Percentiles rank a stretch among this genome's conserved stretches.
phyloP scores from a whole-genome alignment of 345 rosid species.

The Pistacia integerrima region DNA sequence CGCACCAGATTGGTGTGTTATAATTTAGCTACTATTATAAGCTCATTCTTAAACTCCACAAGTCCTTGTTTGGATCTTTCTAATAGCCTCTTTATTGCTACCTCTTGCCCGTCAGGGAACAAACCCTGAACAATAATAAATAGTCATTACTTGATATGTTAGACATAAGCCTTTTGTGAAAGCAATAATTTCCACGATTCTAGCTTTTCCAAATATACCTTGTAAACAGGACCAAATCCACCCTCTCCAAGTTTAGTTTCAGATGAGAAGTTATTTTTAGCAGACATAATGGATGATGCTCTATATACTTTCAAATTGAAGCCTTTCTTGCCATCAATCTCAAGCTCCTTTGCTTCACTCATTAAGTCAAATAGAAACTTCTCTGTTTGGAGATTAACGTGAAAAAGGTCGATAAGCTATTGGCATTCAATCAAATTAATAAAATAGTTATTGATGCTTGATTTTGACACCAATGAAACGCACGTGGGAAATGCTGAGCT shows the following conservation, averaged over 20 bases:
- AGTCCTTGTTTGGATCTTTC: slow-evolving; percentile 26
- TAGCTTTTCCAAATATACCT: no score
- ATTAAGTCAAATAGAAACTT: slow-evolving; percentile 11
- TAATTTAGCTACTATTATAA: slow-evolving; percentile 21
- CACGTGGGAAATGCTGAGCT: no score
- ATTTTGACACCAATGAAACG: no score
- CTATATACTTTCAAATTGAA: neutral
- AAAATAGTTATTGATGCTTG: no score
- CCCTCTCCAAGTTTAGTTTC: neutral
- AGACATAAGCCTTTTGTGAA: no score
- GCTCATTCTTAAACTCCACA: slow-evolving; percentile 31
- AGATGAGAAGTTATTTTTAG: neutral
- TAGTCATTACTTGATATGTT: no score
- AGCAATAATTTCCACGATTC: no score
- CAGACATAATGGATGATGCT: slow-evolving; percentile 9
- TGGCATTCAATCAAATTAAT: neutral
- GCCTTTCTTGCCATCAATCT: slow-evolving; percentile 9
- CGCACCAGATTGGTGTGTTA: slow-evolving; percentile 23
- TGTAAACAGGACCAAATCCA: no score
- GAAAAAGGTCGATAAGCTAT: neutral
- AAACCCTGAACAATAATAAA: slow-evolving; percentile 4
- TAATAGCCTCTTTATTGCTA: slow-evolving; percentile 6
- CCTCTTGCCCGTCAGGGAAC: no score
- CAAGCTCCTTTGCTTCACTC: slow-evolving; percentile 10
- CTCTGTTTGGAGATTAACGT: neutral